Evolutionary conservation across 2,329 filamentous ascomycete genomes (phyloP), one percentile per base, ranked within the genome.

Genomic region (Trichophaea hybrida): DNA sequence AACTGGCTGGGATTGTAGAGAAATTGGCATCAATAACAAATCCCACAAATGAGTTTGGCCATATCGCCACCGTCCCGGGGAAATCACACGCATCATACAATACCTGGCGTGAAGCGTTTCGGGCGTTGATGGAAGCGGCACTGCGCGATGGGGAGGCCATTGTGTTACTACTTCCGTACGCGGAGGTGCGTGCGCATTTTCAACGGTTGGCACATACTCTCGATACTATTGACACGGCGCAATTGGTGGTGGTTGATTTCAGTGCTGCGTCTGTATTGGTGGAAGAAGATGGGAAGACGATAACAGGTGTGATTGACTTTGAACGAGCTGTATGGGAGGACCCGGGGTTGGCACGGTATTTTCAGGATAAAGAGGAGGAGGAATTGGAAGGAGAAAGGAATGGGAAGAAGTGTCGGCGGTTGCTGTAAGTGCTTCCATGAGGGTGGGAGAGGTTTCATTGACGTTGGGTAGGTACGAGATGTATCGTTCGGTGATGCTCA

Each of bases 101-200:
- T 10, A 43, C 74, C 1, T 84, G 81, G 82, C 74, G 74, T 1
- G 72, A 75, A 35, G 78, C 80, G 0, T 84, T 84, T 58, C 75
- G 79, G 43, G 72, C 74, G 2, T 70, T 84, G 58, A 68, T 83
- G 6, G 81, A 84, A 64, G 74, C 74, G 0, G 71, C 80, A 2
- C 69, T 84, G 15, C 73, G 79, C 7, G 82, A 84, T 63, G 79
- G 76, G 0, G 81, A 84, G 68, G 80, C 83, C 63, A 75, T 79
- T 72, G 74, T 75, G 0, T 74, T 84, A 2, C 75, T 76, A 31
- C 71, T 84, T n/a, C 76, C 76, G 3, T 84, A 84, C 64, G 73
- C 75, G 31, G 70, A 73, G 4, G 76, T 84, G 2, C 73, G 81
- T 53, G 69, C 70, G 10, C 77, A 80, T n/a, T 77, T 79, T 58